Base-by-base conservation (phyloP, 2,329 filamentous ascomycete genomes). In the Knoxdaviesia proteae region DNA sequence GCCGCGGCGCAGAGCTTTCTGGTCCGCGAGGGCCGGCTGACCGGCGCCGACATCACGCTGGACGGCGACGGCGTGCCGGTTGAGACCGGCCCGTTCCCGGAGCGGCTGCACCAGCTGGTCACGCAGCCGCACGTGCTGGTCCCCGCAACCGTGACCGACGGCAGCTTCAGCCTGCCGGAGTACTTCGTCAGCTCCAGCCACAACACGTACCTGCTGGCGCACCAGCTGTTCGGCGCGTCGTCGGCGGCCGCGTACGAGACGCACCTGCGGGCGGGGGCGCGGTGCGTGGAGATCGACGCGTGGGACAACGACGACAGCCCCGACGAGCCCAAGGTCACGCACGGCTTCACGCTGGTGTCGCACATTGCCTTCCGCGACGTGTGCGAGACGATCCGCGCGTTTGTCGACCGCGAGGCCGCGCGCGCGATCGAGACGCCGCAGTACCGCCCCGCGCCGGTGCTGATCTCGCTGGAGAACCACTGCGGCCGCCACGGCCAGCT, bases 121-220 rank as follows among this genome's bases (percentile, higher is more conserved):
- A 61, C 68, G 46, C 68, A 64, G 48, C 65, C 69, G 33, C 71
- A 78, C 54, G 66, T 76, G 50, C 52, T 62, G 35, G 69, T 78
- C 1, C 75, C 76, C 0, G 46, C 54, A 2, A 57, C 65, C 42
- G 55, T 77, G 8, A 65, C 67, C 6, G 71, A 78, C 51, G 61
- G 71, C 44, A 70, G 66, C 7, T 62, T 73, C 48, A 69, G 76
- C 1, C 58, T 83, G 29, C 69, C 76, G 2, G 74, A 80, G 48
- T 83, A 83, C 56, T 82, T 75, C 52, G 72, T 83, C 58, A 79
- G 73, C 56, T 80, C 75, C 4, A 79, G 73, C 48, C 78, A 83
- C 59, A 83, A 83, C 56, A 83, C 78, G 0, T 83, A 83, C 50
- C 61, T 83, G 31, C 62, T 76, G 50, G 77, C 76, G 0, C 74